These are phyloP conservation scores for Lindgomyces ingoldianus DNA, from an alignment of 495 filamentous ascomycete genomes.

Conservation along the genomic window DNA sequence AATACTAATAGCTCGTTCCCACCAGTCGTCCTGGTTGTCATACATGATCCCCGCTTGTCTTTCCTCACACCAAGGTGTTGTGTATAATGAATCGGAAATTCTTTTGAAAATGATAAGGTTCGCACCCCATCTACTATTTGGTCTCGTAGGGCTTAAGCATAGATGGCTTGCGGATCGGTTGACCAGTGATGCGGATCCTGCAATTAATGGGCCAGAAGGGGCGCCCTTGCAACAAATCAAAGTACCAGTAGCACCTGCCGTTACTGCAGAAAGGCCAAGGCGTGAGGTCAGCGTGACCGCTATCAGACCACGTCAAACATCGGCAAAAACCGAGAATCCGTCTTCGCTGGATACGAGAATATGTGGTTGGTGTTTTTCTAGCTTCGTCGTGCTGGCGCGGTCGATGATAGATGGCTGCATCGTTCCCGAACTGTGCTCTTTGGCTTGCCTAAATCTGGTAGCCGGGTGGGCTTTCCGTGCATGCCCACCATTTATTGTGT, in stretches of 20 bases:
- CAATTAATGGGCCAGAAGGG: background rate
- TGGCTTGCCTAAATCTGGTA: background rate
- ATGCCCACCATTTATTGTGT: background rate
- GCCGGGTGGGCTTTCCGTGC: background rate
- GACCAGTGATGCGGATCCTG: constrained; percentile 1
- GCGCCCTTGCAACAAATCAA: constrained; percentile 24
- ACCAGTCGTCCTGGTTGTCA: background rate
- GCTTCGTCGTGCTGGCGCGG: background rate
- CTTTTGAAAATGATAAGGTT: background rate
- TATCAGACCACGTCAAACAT: constrained; percentile 9
- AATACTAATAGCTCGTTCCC: background rate
- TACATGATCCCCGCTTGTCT: background rate
- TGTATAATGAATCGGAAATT: background rate
- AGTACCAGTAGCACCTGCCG: constrained; percentile 13
- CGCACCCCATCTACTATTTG: background rate
- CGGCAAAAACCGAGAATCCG: constrained; percentile 13
- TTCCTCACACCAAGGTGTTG: background rate
- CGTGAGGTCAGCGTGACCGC: constrained; percentile 24
- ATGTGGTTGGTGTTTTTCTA: constrained; percentile 2
- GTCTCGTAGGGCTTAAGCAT: background rate
- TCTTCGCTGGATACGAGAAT: background rate
- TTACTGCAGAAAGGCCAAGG: constrained; percentile 24
- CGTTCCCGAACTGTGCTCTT: background rate
- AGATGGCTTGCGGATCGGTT: constrained; percentile 6
- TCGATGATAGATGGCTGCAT: constrained; percentile 3